phyloP scores from a whole-genome alignment of 805 yeast genomes.

The Suhomyces xylopsoci region DNA sequence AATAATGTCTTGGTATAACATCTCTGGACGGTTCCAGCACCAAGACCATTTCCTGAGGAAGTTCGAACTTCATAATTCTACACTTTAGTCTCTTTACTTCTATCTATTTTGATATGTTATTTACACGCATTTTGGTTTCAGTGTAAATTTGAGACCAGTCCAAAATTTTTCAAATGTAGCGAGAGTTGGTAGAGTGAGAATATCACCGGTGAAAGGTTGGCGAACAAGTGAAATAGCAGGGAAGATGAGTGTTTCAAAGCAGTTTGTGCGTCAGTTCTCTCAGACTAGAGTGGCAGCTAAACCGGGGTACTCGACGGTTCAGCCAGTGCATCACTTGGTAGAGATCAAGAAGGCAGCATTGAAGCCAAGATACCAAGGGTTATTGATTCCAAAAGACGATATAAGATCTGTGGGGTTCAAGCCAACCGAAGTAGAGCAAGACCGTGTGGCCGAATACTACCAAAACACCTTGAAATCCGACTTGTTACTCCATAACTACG shows the following conservation, averaged over 20 bases:
- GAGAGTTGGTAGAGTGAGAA: background rate
- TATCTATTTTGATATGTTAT: background rate
- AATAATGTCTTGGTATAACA: background rate
- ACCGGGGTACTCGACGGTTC: conserved; percentile 60
- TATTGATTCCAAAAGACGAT: conserved; percentile 67
- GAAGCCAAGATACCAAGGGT: conserved; percentile 69
- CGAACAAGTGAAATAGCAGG: background rate
- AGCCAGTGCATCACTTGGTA: conserved; percentile 90
- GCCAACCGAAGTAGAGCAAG: conserved; percentile 75
- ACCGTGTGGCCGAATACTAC: conserved; percentile 76
- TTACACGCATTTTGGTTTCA: background rate
- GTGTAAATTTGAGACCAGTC: conserved; percentile 6
- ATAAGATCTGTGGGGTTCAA: conserved; percentile 73
- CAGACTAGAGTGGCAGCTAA: conserved; percentile 48
- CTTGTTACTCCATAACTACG: conserved; percentile 70
- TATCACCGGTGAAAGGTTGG: background rate
- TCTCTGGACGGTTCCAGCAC: background rate
- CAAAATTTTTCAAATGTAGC: background rate
- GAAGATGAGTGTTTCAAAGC: conserved; percentile 14
- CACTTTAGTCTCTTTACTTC: too few species aligned
- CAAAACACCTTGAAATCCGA: conserved; percentile 72
- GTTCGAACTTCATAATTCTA: background rate
- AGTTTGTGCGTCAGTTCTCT: conserved; percentile 30
- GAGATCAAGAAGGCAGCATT: conserved; percentile 69
- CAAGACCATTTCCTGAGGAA: conserved; percentile 3